Evolutionary conservation across 306 rosid species (phyloP).

Genomic region (Glycine latifolia): DNA sequence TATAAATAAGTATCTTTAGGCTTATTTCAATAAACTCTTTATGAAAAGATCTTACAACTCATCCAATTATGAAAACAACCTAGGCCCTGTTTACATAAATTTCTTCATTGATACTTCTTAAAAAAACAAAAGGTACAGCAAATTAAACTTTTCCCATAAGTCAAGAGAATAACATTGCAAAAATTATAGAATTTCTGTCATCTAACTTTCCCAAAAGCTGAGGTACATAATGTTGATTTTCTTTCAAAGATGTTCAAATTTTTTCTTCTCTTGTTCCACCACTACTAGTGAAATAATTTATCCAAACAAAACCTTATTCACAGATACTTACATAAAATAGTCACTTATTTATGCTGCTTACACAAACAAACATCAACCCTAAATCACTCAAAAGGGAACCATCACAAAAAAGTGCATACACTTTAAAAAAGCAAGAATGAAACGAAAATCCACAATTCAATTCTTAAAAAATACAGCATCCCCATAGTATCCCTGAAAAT

Average conservation of each 20-base stretch:
- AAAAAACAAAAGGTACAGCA: too few species aligned
- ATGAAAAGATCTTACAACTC: neutral
- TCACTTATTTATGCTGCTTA: neutral
- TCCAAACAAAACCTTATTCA: too few species aligned
- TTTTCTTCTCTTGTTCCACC: neutral
- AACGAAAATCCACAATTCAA: too few species aligned
- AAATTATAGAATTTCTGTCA: neutral
- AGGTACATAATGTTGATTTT: neutral
- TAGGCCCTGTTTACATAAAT: neutral
- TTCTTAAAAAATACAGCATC: too few species aligned
- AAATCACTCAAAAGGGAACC: neutral
- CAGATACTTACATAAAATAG: too few species aligned
- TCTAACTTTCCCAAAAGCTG: neutral
- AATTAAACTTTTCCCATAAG: too few species aligned
- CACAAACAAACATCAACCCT: neutral
- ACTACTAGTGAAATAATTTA: too few species aligned
- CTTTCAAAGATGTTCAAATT: neutral
- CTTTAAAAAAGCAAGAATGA: neutral
- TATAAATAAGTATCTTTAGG: neutral
- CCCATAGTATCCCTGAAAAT: too few species aligned
- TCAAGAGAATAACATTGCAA: too few species aligned
- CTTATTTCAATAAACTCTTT: neutral
- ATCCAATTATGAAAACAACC: neutral
- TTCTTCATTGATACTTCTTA: neutral
- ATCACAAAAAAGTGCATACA: neutral